Evolutionary conservation across 306 rosid species (phyloP).

Genomic region (Cucurbita argyrosperma): DNA sequence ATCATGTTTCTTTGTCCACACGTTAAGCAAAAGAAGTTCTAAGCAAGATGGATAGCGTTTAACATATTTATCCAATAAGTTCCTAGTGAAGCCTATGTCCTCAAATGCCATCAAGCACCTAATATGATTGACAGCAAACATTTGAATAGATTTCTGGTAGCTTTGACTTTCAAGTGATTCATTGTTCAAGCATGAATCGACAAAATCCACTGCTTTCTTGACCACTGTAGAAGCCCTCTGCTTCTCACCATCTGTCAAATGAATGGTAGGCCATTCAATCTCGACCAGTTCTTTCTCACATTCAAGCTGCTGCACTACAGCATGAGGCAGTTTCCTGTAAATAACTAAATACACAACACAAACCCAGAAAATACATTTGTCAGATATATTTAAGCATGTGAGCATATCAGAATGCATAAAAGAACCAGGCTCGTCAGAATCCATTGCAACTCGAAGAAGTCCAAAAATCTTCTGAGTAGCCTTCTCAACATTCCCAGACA

Average conservation of each 20-base stretch:
- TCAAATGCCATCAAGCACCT: constrained; percentile 64
- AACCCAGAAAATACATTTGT: constrained; percentile 88
- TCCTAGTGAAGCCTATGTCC: constrained; percentile 28
- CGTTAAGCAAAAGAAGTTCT: constrained; percentile 50
- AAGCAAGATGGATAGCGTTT: constrained; percentile 57
- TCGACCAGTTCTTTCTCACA: constrained; percentile 66
- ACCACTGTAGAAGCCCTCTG: constrained; percentile 49
- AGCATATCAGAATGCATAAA: constrained; percentile 40
- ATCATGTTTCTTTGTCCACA: constrained; percentile 29
- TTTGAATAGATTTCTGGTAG: constrained; percentile 40
- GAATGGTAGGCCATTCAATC: constrained; percentile 58
- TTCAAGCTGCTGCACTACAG: constrained; percentile 59
- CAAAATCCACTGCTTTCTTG: constrained; percentile 44
- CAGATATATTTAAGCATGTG: constrained; percentile 66
- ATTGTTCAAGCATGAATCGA: constrained; percentile 28
- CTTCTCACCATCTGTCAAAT: constrained; percentile 40
- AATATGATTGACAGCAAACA: constrained; percentile 65
- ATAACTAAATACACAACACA: constrained; percentile 81
- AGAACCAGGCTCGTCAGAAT: constrained; percentile 38
- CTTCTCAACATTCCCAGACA: constrained; percentile 72
- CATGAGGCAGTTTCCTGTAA: constrained; percentile 84
- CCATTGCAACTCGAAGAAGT: constrained; percentile 18
- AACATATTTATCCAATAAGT: constrained; percentile 51
- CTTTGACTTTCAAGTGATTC: constrained; percentile 38
- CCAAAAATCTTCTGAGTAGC: constrained; percentile 54